A percentile compares a stretch with the other conserved stretches of the same genome.
These are phyloP conservation scores for Nicotiana noctiflora DNA, from an alignment of 257 asterid genomes.

Conservation along the genomic window DNA sequence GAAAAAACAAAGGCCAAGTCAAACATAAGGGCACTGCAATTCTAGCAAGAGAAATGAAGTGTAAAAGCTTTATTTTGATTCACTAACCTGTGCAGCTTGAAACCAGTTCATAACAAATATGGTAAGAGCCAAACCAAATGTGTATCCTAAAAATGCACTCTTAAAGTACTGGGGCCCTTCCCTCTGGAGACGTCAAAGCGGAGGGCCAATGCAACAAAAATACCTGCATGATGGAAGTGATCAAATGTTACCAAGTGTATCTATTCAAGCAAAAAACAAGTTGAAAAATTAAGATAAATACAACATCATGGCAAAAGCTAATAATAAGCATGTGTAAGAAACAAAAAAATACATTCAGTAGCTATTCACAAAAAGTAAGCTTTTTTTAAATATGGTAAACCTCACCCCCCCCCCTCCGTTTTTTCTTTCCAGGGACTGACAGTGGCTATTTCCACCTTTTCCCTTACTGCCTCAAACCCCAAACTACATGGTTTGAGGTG, in stretches of 20 bases:
- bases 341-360: neutral
- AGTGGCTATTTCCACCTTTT: neutral
- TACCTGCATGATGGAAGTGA: conserved; percentile 46
- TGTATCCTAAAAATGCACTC: conserved; percentile 86
- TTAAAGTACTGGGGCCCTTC: conserved; percentile 66
- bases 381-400: too few species aligned
- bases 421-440: neutral
- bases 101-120: conserved; percentile 96
- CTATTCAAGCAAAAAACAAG: neutral
- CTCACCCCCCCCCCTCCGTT: neutral
- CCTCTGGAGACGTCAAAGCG: conserved; percentile 94
- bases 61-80: neutral
- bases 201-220: conserved; percentile 92
- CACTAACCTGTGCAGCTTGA: conserved; percentile 95
- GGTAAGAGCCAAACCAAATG: conserved; percentile 62
- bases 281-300: neutral
- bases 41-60: neutral
- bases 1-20: conserved; percentile 10
- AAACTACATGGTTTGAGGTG: neutral
- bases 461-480: neutral
- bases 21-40: neutral
- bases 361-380: too few species aligned
- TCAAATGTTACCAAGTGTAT: neutral
- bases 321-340: neutral
- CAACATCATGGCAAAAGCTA: neutral